Conservation (phyloP, 805 yeast species). For the Metschnikowia colocasiae region DNA sequence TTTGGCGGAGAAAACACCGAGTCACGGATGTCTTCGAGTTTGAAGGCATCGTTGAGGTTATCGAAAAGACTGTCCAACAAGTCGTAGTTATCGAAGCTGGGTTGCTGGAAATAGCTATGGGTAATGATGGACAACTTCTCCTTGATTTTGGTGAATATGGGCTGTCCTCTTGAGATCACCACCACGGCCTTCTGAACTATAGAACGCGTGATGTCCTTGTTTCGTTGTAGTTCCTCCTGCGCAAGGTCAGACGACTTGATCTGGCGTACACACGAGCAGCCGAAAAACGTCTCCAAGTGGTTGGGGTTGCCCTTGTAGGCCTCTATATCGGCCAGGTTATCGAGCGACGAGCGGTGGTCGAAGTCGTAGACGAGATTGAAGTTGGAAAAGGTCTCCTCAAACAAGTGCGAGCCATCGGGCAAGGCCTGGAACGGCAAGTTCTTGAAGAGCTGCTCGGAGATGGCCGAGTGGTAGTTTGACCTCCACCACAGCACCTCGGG, state of each 20-base stretch:
- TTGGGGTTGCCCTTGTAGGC: constrained; percentile 37
- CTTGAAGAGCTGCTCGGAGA: constrained; percentile 57
- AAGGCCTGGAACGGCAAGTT: constrained; percentile 89
- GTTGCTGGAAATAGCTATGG: constrained; percentile 77
- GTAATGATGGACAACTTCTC: constrained; percentile 91
- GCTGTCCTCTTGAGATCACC: constrained; percentile 70
- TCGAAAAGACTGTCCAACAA: constrained; percentile 68
- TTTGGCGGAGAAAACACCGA: constrained; percentile 13
- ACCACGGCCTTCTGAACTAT: constrained; percentile 90
- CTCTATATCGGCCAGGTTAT: constrained; percentile 34
- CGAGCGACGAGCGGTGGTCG: constrained; percentile 43
- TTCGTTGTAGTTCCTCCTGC: constrained; percentile 39
- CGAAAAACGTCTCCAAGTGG: constrained; percentile 70
- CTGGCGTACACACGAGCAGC: constrained; percentile 90
- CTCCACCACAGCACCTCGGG: constrained; percentile 93
- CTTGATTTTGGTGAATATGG: constrained; percentile 81
- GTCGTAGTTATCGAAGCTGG: constrained; percentile 64
- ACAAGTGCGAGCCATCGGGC: constrained; percentile 94
- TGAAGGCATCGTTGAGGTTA: constrained; percentile 45
- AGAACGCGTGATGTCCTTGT: constrained; percentile 72
- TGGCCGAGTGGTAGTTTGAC: constrained; percentile 41
- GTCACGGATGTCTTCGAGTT: constrained; percentile 19
- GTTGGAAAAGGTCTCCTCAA: constrained; percentile 88
- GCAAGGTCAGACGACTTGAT: constrained; percentile 59
- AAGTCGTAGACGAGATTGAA: constrained; percentile 79